Evolutionary conservation across 257 asterid genomes (phyloP), one percentile per base, ranked within the genome.

Genomic region (Capsicum chinense): DNA sequence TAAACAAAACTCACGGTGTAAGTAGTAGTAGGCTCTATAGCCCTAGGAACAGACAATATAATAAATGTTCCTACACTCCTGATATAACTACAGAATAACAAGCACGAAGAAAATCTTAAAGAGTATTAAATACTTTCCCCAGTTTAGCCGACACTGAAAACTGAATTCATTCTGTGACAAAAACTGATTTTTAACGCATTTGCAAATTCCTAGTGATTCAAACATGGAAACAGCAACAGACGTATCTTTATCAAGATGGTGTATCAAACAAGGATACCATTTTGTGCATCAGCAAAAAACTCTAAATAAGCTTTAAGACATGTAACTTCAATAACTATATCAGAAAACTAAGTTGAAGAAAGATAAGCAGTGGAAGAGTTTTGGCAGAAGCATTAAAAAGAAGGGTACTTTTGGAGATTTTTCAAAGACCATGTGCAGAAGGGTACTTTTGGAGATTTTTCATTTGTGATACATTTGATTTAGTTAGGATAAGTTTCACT

Each of bases 321-420:
- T 95, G 93, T 83, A 97, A 85, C 88, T 93, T 91, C 91, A 97
- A 90, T 86, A 98, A 95, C 99, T 97, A 98, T 94, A 90, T 62
- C 81, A 87, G 56, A 88, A 52, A 84, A 84, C 78, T 76, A 88
- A 85, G 62, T 86, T 80, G 37, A 87, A 83, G 83, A 89, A 87
- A 86, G 42, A 42, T 70, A 14, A 50, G 50, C 56, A 56, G 54
- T 13, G 21, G 66, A 69, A 39, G 48, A 56, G 42, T 26, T 79
- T 78, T 64, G 21, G 64, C 52, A 48, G 15, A 85, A 57, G 42
- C 74, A 56, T 26, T 17, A 67, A 47, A 11, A 70, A 79, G 33
- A 26, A 26, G 33, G 33, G 33, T 26, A 26, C 1, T 26, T 26
- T 26, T 26, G 33, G 33, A 26, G 33, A 26, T 26, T 26, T 26